Evolutionary conservation across 768 basidiomycete genomes (phyloP).

Genomic region (Podaxis carcinomalis): DNA sequence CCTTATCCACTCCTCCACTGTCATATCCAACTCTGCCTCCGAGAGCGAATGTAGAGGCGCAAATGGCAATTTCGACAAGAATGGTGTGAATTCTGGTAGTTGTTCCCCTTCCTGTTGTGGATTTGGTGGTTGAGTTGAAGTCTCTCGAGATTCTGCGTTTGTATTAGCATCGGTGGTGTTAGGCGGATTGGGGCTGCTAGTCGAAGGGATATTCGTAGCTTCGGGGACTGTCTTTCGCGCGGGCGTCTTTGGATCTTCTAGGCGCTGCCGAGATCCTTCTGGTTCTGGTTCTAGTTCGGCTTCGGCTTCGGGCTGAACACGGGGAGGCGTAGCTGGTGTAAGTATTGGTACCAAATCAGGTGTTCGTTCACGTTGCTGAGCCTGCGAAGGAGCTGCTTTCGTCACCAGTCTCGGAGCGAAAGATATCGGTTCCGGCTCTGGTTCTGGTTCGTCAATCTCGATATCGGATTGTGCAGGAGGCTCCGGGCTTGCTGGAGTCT

Average conservation of each 20-base stretch:
- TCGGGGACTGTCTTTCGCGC: neutral
- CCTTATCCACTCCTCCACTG: slow-evolving; percentile 80
- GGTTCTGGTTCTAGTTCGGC: neutral
- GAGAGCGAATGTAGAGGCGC: slow-evolving; percentile 41
- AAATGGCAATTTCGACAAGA: slow-evolving; percentile 43
- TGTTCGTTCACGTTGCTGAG: neutral
- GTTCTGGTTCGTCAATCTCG: neutral
- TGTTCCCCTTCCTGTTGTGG: neutral
- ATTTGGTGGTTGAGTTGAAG: neutral
- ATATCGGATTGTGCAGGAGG: neutral
- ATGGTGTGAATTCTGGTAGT: slow-evolving; percentile 24
- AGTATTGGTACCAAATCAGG: slow-evolving; percentile 1
- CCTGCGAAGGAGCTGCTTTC: neutral
- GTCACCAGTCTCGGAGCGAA: neutral
- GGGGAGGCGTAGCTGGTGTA: neutral
- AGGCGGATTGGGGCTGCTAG: neutral
- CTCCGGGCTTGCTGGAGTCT: neutral
- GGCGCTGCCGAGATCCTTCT: neutral
- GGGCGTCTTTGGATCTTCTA: neutral
- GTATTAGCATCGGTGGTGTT: neutral
- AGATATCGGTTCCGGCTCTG: neutral
- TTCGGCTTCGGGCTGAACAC: neutral
- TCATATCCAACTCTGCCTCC: slow-evolving; percentile 71
- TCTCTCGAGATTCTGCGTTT: neutral
- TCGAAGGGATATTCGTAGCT: neutral